Evolutionary conservation across 257 asterid species (phyloP).

Genomic region (Solanum etuberosum): DNA sequence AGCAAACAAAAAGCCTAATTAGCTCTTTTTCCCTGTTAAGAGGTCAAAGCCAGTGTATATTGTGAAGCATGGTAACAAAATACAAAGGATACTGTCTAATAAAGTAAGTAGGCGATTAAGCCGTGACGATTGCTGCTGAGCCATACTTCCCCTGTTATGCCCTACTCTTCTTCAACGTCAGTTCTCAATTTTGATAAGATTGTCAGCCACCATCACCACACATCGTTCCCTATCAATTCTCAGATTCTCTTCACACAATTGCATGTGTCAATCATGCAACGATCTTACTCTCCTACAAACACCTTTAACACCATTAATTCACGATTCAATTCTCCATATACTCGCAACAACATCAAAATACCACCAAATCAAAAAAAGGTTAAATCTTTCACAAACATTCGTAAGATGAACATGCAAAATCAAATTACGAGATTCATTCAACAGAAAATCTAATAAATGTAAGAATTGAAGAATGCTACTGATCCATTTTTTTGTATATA

Average conservation of each 20-base stretch:
- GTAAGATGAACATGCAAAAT: background rate
- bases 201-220: conserved; percentile 16
- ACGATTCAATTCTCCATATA: background rate
- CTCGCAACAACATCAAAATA: background rate
- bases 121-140: conserved; percentile 92
- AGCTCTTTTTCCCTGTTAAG: background rate
- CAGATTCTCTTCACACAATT: conserved; percentile 9
- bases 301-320: conserved; percentile 7
- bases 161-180: conserved; percentile 20
- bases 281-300: background rate
- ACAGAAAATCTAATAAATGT: background rate
- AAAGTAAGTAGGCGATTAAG: conserved; percentile 90
- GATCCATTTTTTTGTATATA: background rate
- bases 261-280: conserved; percentile 24
- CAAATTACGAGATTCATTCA: background rate
- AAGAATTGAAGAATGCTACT: background rate
- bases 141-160: conserved; percentile 32
- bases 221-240: conserved; percentile 1
- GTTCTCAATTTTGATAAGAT: conserved; percentile 3
- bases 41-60: background rate
- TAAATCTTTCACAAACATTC: background rate
- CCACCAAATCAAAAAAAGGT: background rate
- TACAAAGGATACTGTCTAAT: conserved; percentile 87
- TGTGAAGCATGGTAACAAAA: background rate
- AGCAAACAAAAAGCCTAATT: background rate